Base-by-base conservation (phyloP, 1,284 basidiomycete genomes). In the Schizopora paradoxa region DNA sequence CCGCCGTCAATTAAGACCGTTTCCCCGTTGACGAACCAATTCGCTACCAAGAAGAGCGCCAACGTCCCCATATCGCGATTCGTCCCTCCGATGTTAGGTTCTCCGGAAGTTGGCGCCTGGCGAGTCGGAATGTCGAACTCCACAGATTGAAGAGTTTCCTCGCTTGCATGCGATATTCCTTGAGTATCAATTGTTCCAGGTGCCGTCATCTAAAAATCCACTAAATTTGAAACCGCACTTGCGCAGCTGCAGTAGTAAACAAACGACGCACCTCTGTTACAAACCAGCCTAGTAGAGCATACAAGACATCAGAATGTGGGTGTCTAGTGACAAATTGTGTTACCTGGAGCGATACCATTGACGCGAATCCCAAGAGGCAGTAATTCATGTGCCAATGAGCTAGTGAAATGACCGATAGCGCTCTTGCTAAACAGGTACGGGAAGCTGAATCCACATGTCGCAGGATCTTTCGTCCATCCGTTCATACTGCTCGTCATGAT, bases 401-500 rank as follows among this genome's bases (percentile, higher is more conserved):
- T 58, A 2, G 72, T 74, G 2, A 70, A 70, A 40, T 74, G 70
- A 2, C 73, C 73, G 33, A 74, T 66, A 1, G 73, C 72, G 25
- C 70, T 69, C 57, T 76, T 76, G 29, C 72, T 74, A 58, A 66
- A 73, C 48, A 68, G 56, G 56, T 76, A 75, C 4, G 73, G 71
- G 56, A 68, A 72, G 7, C 66, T 67, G 32, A 49, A 53, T 4
- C 68, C 69, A 2, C 60, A 52, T 0, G 72, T 72, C 5, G 62
- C 62, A 1, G 67, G 58, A 53, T 75, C 73, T 67, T 76, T 74
- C 14, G 72, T 70, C 73, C 72, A 76, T 1, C 72, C 73, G 52
- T 73, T 74, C 71, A 74, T 73, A 44, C 70, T 73, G 41, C 68
- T 70, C 1, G 73, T 76, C 69, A 74, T 74, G 36, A 75, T 58